Percentiles rank a stretch among this genome's conserved stretches.
Conservation (phyloP, 345 rosid genomes). For the Lepidium sativum region DNA sequence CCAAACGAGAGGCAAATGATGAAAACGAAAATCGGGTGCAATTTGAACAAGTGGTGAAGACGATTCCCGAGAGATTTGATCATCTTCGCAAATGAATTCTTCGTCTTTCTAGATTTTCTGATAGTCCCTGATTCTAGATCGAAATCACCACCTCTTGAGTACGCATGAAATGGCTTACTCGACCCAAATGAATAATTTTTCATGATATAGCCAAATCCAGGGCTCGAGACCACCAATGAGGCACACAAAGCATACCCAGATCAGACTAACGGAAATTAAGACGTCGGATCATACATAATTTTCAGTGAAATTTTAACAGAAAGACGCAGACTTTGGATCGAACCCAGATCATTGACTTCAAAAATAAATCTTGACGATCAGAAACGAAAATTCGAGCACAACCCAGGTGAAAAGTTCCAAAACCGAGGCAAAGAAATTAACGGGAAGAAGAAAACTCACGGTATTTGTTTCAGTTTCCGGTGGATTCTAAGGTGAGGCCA, state of each 20-base stretch:
- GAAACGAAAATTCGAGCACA: background rate
- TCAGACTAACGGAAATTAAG: conserved; percentile 6
- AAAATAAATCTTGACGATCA: background rate
- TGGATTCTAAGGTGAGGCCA: background rate
- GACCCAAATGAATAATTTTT: conserved; percentile 41
- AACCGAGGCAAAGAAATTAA: background rate
- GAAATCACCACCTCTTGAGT: conserved; percentile 56
- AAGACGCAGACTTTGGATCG: conserved; percentile 17
- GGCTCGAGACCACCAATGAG: conserved; percentile 1
- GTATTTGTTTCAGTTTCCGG: background rate
- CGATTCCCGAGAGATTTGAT: conserved; percentile 46
- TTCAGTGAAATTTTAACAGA: background rate
- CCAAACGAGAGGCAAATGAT: conserved; percentile 54
- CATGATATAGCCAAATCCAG: conserved; percentile 45
- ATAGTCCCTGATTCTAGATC: conserved; percentile 69
- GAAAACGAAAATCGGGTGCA: conserved; percentile 53
- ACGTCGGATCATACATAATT: conserved; percentile 16
- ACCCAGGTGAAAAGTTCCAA: conserved; percentile 8
- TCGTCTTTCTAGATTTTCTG: conserved; percentile 53
- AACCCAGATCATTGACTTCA: conserved; percentile 9
- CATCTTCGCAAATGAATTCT: conserved; percentile 45
- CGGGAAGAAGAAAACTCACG: conserved; percentile 17
- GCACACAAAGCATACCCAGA: conserved; percentile 43
- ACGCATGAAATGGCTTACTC: conserved; percentile 60
- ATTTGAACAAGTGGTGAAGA: conserved; percentile 46